These are phyloP conservation scores for Zymoseptoria brevis DNA, from an alignment of 2,329 filamentous ascomycete genomes.

Conservation along the genomic window DNA sequence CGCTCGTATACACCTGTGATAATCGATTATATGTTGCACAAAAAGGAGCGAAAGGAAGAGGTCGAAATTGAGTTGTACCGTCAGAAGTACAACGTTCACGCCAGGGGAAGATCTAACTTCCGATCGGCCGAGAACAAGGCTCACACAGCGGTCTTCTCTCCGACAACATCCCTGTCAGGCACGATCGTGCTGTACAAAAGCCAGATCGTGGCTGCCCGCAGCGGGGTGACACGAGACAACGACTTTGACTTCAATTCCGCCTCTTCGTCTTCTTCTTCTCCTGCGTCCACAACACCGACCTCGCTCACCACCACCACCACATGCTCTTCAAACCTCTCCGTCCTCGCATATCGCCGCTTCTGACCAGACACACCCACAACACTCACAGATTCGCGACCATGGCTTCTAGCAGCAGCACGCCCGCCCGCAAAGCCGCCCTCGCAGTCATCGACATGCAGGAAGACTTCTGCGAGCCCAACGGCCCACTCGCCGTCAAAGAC, in stretches of 20 bases:
- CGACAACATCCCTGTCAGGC: background rate
- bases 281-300: background rate
- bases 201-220: too few species aligned
- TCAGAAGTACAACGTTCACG: background rate
- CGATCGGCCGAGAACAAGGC: background rate
- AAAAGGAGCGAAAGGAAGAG: background rate
- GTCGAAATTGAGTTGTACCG: background rate
- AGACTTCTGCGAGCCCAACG: conserved; percentile 85
- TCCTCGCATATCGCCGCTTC: background rate
- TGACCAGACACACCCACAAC: background rate
- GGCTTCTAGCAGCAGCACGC: background rate
- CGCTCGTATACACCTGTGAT: background rate
- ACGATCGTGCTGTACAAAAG: background rate
- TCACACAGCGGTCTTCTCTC: background rate
- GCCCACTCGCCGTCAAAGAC: conserved; percentile 70
- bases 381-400: background rate
- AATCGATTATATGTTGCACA: background rate
- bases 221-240: background rate
- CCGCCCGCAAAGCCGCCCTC: conserved; percentile 6
- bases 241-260: background rate
- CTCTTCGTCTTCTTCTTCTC: too few species aligned
- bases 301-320: background rate
- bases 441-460: conserved; percentile 51
- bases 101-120: background rate
- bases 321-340: background rate